Base-by-base conservation (phyloP, 1,284 basidiomycete genomes). In the Trichosporon asahii region DNA sequence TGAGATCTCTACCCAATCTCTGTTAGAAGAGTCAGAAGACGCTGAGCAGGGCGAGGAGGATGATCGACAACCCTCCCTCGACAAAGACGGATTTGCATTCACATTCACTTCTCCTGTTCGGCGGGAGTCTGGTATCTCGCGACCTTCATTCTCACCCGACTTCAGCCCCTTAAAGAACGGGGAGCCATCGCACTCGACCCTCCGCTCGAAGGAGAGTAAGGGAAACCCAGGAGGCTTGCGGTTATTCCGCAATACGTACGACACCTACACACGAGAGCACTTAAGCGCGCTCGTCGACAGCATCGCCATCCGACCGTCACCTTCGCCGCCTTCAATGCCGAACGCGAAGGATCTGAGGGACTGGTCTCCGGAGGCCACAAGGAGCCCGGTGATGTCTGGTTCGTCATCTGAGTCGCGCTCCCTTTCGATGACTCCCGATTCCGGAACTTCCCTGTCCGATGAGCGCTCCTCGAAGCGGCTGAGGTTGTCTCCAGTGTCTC, bases 181-280 rank as follows among this genome's bases (percentile, higher is more conserved):
- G 11, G 77, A 77, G 65, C 73, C 77, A 2, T 75, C 77, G 0
- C 77, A 79, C 60, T 80, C 76, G 3, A 78, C 76, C 1, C 46
- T 77, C 7, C 74, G 76, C 65, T 61, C 57, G 33, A 61, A 61
- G 57, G 57, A 61, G 57, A 61, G 57, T 31, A 61, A n/a, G 29
- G 57, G 11, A 23, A 61, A 61, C 29, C 29, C 57, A 21, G 8
- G 18, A 15, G 90, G 89, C 15, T 87, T 95, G 8, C 90, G 90
- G 5, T 86, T 96, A 37, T 97, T 97, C 84, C 91, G 94, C 76
- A 92, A 94, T 72, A 79, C 77, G 2, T 96, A 96, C 79, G 95
- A 98, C 82, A 95, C 95, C 0, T 94, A 91, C 79, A 97, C 94
- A 2, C 89, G 93, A 44, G 91, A 95, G 57, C 93, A 96, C 79